Percentiles rank a stretch among this genome's conserved stretches.
These are phyloP conservation scores for Hymenoscyphus fraxineus DNA, from an alignment of 2,329 filamentous ascomycete genomes.

Conservation along the genomic window DNA sequence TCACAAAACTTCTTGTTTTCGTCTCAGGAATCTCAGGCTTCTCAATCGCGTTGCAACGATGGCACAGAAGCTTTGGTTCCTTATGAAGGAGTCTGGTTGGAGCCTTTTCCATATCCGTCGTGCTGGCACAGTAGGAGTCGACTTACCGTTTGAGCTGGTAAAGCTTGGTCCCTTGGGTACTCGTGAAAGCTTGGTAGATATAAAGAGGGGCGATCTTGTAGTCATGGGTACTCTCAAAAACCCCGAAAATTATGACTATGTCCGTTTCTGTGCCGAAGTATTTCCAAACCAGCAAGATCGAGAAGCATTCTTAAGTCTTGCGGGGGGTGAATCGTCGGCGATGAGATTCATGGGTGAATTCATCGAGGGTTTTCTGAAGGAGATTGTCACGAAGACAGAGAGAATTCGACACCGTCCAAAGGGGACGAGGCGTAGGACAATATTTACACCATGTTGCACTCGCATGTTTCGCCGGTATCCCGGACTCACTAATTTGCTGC, in stretches of 20 bases:
- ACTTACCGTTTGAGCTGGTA: background rate
- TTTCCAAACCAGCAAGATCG: background rate
- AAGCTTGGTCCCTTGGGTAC: background rate
- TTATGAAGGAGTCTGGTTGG: background rate
- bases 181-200: background rate
- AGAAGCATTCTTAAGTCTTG: background rate
- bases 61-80: background rate
- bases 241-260: background rate
- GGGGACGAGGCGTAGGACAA: too few relatives aligned
- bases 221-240: background rate
- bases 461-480: too few relatives aligned
- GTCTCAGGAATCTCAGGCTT: background rate
- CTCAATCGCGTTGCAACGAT: background rate
- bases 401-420: too few relatives aligned
- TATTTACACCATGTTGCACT: too few relatives aligned
- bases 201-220: background rate
- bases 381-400: too few relatives aligned
- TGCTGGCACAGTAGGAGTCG: background rate
- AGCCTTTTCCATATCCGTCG: background rate
- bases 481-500: too few relatives aligned
- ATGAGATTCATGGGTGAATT: background rate
- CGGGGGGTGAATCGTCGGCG: background rate
- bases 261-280: background rate
- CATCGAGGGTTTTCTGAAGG: background rate
- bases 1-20: background rate